Conservation (phyloP, 78 protist species). For the Chrysochromulina tobinii region DNA sequence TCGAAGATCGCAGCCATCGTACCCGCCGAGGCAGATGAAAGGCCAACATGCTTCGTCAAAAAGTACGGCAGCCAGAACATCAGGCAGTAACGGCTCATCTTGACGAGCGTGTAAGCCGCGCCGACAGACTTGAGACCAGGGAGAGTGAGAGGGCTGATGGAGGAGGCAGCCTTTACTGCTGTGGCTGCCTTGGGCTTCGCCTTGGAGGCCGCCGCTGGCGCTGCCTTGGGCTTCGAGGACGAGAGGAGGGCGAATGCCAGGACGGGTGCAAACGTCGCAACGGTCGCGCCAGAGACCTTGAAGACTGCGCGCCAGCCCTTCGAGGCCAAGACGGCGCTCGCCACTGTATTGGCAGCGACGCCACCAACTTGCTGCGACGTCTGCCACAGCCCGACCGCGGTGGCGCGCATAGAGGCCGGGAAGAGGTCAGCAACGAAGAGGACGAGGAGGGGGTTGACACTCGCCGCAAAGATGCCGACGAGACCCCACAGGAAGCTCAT, state of each 20-base stretch:
- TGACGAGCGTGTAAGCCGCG: not conserved
- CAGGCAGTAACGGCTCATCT: not conserved
- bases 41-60: not conserved
- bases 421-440: not conserved
- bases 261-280: not conserved
- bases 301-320: slow-evolving; percentile 12
- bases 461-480: not conserved
- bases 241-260: not conserved
- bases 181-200: not conserved
- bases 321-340: not conserved
- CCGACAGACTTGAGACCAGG: not conserved
- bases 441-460: not conserved
- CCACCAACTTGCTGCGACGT: not conserved
- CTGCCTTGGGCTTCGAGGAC: not conserved
- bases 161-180: not conserved
- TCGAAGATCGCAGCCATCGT: too few species aligned
- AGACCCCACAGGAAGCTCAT: not conserved
- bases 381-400: not conserved
- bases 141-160: not conserved
- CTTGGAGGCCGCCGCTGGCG: not conserved
- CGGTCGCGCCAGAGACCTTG: not conserved
- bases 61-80: slow-evolving; percentile 14
- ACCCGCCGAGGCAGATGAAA: too few species aligned
- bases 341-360: not conserved
- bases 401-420: not conserved